phyloP scores from a whole-genome alignment of 2,329 filamentous ascomycete species.

The Botrytis galanthina region DNA sequence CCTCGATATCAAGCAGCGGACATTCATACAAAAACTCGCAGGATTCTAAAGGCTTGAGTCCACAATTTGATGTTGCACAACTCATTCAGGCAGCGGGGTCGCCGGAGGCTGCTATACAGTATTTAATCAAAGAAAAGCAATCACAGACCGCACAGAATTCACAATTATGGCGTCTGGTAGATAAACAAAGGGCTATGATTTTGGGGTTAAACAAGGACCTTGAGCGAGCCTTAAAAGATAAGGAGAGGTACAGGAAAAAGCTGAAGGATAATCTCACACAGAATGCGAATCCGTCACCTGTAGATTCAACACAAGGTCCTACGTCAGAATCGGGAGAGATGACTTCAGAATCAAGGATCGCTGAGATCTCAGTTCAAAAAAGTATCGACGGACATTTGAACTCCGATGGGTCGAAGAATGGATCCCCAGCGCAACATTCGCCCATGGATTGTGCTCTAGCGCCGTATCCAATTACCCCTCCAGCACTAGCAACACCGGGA shows the following conservation, averaged over 20 bases:
- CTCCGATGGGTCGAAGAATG: constrained; percentile 32
- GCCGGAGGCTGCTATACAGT: constrained; percentile 82
- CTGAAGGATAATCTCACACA: constrained; percentile 68
- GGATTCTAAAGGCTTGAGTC: constrained; percentile 48
- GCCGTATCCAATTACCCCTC: constrained; percentile 64
- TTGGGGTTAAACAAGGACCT: constrained; percentile 91
- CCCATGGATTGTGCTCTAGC: constrained; percentile 59
- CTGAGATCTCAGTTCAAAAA: constrained; percentile 21
- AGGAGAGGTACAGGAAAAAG: constrained; percentile 89
- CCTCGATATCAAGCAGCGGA: constrained; percentile 63
- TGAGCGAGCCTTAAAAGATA: constrained; percentile 86
- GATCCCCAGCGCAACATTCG: constrained; percentile 43
- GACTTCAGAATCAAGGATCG: constrained; percentile 27
- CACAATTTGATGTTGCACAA: constrained; percentile 72
- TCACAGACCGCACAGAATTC: constrained; percentile 84
- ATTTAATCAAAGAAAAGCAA: constrained; percentile 87
- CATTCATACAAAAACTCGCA: constrained; percentile 58
- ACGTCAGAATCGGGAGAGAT: constrained; percentile 34
- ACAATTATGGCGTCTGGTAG: constrained; percentile 91
- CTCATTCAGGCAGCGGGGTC: constrained; percentile 84
- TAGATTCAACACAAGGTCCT: constrained; percentile 34
- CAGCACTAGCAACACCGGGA: constrained; percentile 46
- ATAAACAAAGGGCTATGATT: constrained; percentile 94
- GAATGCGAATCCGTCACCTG: constrained; percentile 36
- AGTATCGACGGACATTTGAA: constrained; percentile 31